These are phyloP conservation scores for Dictyostelium citrinum DNA, from an alignment of 78 protist genomes.

Conservation along the genomic window DNA sequence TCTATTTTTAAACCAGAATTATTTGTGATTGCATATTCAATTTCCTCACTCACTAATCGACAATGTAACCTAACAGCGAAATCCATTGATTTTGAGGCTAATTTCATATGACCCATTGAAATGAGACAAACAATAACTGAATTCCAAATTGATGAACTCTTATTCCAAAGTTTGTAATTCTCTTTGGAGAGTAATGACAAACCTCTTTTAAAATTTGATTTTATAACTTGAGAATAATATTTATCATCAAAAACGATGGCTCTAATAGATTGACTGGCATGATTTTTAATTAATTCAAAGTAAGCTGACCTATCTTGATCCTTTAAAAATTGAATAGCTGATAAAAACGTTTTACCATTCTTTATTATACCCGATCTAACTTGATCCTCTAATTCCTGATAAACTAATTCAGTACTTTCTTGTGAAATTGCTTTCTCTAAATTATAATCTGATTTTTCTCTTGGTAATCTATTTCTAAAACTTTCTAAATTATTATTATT, in stretches of 20 bases:
- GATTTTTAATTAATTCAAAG: background rate
- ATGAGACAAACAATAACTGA: background rate
- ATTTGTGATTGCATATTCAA: background rate
- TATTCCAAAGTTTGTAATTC: background rate
- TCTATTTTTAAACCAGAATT: background rate
- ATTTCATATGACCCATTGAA: background rate
- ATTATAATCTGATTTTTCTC: background rate
- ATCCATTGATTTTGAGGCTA: background rate
- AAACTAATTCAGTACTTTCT: background rate
- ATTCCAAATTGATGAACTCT: background rate
- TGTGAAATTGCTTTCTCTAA: background rate
- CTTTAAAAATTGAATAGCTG: background rate
- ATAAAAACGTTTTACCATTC: background rate
- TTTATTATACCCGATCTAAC: background rate
- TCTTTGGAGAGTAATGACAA: background rate
- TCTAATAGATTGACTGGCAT: background rate
- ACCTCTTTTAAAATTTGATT: background rate
- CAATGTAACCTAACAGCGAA: background rate
- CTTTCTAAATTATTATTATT: background rate
- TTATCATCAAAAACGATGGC: background rate
- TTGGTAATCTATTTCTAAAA: background rate
- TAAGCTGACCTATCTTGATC: background rate
- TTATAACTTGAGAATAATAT: background rate
- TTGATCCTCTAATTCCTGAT: background rate
- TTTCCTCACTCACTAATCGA: background rate